phyloP scores from a whole-genome alignment of 2,329 filamentous ascomycete species.

The Alternaria consortialis region DNA sequence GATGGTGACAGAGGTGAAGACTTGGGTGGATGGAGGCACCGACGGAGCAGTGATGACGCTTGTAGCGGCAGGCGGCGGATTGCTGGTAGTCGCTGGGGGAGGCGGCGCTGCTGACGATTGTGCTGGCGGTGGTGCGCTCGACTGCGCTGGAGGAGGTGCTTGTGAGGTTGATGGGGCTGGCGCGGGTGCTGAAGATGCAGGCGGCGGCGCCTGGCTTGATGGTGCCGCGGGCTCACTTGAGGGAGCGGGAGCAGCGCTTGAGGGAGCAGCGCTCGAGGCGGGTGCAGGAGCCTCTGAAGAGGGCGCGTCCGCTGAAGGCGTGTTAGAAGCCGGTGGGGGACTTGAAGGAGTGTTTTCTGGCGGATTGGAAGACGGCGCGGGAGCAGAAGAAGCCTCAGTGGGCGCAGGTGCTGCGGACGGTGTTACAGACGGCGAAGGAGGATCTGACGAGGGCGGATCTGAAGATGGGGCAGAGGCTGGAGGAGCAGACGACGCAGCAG shows the following conservation, averaged over 20 bases:
- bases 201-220: slow-evolving; percentile 7
- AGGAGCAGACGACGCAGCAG: slow-evolving; percentile 20
- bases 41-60: slow-evolving; percentile 37
- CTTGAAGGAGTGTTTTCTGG: slow-evolving; percentile 29
- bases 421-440: slow-evolving; percentile 31
- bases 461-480: slow-evolving; percentile 19
- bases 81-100: not conserved
- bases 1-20: slow-evolving; percentile 31
- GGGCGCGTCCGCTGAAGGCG: slow-evolving; percentile 25
- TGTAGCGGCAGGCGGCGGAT: slow-evolving; percentile 18
- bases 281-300: slow-evolving; percentile 19
- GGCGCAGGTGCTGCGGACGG: slow-evolving; percentile 32
- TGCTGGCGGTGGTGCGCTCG: slow-evolving; percentile 15
- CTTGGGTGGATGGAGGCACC: slow-evolving; percentile 28
- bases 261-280: slow-evolving; percentile 18
- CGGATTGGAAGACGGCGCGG: slow-evolving; percentile 21
- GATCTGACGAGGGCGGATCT: slow-evolving; percentile 15
- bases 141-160: slow-evolving; percentile 18
- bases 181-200: slow-evolving; percentile 8
- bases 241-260: slow-evolving; percentile 26
- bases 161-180: slow-evolving; percentile 18
- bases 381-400: slow-evolving; percentile 24
- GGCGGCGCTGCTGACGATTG: slow-evolving; percentile 20
- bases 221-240: slow-evolving; percentile 27
- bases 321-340: slow-evolving; percentile 23